These are phyloP conservation scores for Ogataea sp. DNA, from an alignment of 805 yeast species.

Conservation along the genomic window DNA sequence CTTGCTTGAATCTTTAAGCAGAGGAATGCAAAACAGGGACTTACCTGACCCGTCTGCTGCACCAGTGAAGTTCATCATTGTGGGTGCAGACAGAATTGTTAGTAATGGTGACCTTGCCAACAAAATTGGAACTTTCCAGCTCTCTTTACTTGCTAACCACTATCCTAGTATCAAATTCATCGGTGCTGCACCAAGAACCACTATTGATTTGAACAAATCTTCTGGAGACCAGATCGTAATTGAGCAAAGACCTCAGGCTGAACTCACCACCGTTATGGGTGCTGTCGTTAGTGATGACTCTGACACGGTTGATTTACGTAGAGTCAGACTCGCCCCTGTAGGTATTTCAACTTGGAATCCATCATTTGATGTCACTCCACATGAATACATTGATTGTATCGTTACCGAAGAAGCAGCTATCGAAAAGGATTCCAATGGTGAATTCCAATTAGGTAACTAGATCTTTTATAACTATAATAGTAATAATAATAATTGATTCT, in stretches of 20 bases:
- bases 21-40: conserved; percentile 14
- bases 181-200: conserved; percentile 93
- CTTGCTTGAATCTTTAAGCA: conserved; percentile 42
- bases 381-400: conserved; percentile 73
- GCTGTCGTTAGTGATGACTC: conserved; percentile 32
- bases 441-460: conserved; percentile 24
- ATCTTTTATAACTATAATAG: background rate
- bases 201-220: conserved; percentile 63
- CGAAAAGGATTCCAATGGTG: conserved; percentile 40
- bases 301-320: conserved; percentile 26
- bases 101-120: conserved; percentile 93
- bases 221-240: conserved; percentile 73
- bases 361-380: conserved; percentile 90
- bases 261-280: conserved; percentile 72
- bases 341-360: conserved; percentile 92
- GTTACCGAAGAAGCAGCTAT: conserved; percentile 72
- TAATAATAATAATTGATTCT: background rate
- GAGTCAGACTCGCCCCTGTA: conserved; percentile 78
- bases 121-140: conserved; percentile 90
- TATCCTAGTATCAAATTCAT: conserved; percentile 68
- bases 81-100: conserved; percentile 94
- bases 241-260: conserved; percentile 80
- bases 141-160: conserved; percentile 63
- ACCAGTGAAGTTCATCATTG: conserved; percentile 83
- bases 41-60: conserved; percentile 31